phyloP scores from a whole-genome alignment of 441 rosid species.

The Kokia cookei region DNA sequence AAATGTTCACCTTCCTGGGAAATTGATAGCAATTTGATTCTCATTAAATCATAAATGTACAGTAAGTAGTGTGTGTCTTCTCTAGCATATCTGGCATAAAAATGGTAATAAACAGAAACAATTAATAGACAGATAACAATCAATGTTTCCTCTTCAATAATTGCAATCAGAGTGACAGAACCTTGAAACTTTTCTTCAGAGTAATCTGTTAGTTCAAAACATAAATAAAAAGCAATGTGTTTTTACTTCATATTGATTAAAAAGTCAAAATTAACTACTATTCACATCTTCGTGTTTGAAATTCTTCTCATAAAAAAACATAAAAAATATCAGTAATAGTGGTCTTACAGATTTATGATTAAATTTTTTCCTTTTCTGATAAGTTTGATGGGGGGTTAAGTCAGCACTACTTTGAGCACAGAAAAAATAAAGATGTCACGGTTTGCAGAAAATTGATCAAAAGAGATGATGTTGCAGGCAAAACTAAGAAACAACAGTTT shows the following conservation, averaged over 20 bases:
- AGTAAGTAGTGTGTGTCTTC: conserved; percentile 94
- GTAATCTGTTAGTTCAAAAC: neutral
- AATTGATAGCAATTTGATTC: conserved; percentile 31
- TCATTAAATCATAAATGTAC: conserved; percentile 76
- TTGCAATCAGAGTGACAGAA: neutral
- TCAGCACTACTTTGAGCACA: neutral
- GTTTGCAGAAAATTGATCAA: neutral
- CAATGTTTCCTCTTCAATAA: neutral
- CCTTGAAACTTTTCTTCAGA: neutral
- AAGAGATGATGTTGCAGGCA: neutral
- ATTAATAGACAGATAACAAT: neutral
- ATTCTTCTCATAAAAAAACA: neutral
- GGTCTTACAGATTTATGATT: neutral
- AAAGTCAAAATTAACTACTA: neutral
- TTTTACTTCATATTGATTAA: neutral
- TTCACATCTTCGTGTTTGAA: neutral
- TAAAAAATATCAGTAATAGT: neutral
- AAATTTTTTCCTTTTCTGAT: neutral
- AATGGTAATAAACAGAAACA: conserved; percentile 5
- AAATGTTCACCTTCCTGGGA: conserved; percentile 37
- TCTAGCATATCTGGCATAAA: conserved; percentile 75
- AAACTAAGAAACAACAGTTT: neutral
- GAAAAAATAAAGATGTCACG: neutral
- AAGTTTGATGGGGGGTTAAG: neutral
- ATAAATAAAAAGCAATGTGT: neutral